A percentile compares a stretch with the other conserved stretches of the same genome.
Conservation (phyloP, 1,284 basidiomycete genomes). For the Ceratobasidium sp. region DNA sequence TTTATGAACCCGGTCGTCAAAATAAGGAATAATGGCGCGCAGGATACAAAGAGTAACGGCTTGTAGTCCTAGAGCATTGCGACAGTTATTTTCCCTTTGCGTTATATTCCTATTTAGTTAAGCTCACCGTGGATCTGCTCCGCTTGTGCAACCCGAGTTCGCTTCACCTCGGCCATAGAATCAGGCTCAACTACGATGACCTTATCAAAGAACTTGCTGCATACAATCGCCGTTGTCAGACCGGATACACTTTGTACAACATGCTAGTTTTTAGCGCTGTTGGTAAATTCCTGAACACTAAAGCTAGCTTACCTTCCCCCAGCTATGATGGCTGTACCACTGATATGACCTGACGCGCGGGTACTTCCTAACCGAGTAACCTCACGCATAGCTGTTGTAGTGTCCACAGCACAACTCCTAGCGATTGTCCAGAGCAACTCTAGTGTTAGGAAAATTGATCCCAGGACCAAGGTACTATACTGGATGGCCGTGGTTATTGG, state of each 20-base stretch:
- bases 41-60: slow-evolving; percentile 27
- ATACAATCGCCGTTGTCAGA: slow-evolving; percentile 32
- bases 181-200: slow-evolving; percentile 41
- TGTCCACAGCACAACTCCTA: background rate
- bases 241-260: slow-evolving; percentile 27
- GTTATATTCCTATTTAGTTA: background rate
- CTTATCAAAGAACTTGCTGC: slow-evolving; percentile 35
- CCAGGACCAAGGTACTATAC: background rate
- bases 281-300: background rate
- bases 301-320: slow-evolving; percentile 35
- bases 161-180: slow-evolving; percentile 28
- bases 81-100: background rate
- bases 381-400: slow-evolving; percentile 30
- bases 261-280: background rate
- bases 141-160: slow-evolving; percentile 34
- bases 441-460: background rate
- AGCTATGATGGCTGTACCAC: slow-evolving; percentile 27
- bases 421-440: slow-evolving; percentile 10
- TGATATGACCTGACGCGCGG: background rate
- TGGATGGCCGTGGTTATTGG: background rate
- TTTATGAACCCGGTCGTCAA: slow-evolving; percentile 7
- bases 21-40: slow-evolving; percentile 23
- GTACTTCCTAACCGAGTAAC: background rate
- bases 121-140: slow-evolving; percentile 38
- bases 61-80: slow-evolving; percentile 12